Conservation (phyloP, 176 grass and related monocot species). For the Musa acuminata region DNA sequence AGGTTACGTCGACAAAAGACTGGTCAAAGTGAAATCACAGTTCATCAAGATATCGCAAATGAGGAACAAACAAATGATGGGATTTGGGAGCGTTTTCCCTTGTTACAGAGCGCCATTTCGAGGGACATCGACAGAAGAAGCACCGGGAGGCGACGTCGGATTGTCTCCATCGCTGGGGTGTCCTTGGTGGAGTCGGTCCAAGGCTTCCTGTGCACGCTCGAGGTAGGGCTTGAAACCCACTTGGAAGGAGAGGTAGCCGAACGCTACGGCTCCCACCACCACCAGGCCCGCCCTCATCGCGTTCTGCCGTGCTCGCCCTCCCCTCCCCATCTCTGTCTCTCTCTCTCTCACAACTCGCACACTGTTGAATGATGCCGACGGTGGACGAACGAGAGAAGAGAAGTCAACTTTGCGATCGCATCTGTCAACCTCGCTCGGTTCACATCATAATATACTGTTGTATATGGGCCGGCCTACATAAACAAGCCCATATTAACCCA, state of each 20-base stretch:
- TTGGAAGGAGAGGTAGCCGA: conserved; percentile 78
- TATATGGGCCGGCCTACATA: too few species aligned
- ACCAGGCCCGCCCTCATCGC: conserved; percentile 68
- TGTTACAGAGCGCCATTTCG: not conserved
- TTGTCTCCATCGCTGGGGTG: not conserved
- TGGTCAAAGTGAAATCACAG: not conserved
- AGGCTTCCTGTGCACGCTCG: conserved; percentile 55
- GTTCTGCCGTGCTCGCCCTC: conserved; percentile 40
- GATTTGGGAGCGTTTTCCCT: not conserved
- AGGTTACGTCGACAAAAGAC: not conserved
- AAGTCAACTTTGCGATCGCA: too few species aligned
- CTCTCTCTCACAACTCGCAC: too few species aligned
- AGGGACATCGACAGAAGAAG: not conserved
- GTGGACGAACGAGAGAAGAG: too few species aligned
- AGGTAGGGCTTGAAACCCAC: conserved; percentile 85
- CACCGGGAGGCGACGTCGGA: not conserved
- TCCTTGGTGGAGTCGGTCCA: conserved; percentile 2
- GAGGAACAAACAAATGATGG: not conserved
- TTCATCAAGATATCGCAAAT: not conserved
- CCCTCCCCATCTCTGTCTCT: conserved; percentile 2
- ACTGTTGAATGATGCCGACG: too few species aligned
- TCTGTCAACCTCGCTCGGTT: too few species aligned
- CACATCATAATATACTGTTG: too few species aligned
- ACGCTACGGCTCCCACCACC: conserved; percentile 59
- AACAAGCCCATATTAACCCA: too few species aligned